These are phyloP conservation scores for Hypoxylon rubiginosum DNA, from an alignment of 2,329 filamentous ascomycete genomes.

Conservation along the genomic window DNA sequence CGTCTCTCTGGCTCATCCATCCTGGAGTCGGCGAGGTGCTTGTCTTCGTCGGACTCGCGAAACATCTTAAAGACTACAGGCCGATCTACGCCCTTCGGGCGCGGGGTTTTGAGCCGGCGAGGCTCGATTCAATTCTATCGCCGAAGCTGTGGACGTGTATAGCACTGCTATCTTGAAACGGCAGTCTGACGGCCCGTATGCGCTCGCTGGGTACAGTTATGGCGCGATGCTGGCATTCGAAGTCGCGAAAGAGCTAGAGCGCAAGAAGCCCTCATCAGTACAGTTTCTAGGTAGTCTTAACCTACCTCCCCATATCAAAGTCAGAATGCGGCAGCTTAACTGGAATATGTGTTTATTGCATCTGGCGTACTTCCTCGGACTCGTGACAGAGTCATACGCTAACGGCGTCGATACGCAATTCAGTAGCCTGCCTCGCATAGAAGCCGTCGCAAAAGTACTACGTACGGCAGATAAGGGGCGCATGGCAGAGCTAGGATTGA, in stretches of 20 bases:
- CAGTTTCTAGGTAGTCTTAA: constrained; percentile 61
- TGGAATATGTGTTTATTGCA: constrained; percentile 57
- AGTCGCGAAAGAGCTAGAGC: constrained; percentile 60
- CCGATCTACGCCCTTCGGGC: constrained; percentile 61
- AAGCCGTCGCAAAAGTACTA: constrained; percentile 47
- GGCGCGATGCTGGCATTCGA: constrained; percentile 66
- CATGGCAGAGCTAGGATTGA: constrained; percentile 51
- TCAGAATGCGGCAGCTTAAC: constrained; percentile 56
- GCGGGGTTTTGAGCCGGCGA: constrained; percentile 57
- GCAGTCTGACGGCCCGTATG: constrained; percentile 66
- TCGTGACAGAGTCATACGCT: constrained; percentile 53
- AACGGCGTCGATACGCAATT: constrained; percentile 39
- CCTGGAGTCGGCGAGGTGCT: constrained; percentile 59
- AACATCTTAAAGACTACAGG: constrained; percentile 53
- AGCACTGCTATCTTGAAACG: constrained; percentile 56
- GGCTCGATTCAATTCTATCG: constrained; percentile 58
- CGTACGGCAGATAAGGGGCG: constrained; percentile 37
- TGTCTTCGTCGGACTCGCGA: constrained; percentile 56
- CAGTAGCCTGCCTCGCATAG: constrained; percentile 20
- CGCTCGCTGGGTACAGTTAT: constrained; percentile 65
- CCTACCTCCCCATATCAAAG: constrained; percentile 63
- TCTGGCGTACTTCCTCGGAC: constrained; percentile 56
- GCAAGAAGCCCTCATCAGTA: constrained; percentile 53
- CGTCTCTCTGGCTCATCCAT: constrained; percentile 58
- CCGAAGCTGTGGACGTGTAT: constrained; percentile 54